phyloP scores from a whole-genome alignment of 2,329 filamentous ascomycete species.

The Stachybotrys elegans region DNA sequence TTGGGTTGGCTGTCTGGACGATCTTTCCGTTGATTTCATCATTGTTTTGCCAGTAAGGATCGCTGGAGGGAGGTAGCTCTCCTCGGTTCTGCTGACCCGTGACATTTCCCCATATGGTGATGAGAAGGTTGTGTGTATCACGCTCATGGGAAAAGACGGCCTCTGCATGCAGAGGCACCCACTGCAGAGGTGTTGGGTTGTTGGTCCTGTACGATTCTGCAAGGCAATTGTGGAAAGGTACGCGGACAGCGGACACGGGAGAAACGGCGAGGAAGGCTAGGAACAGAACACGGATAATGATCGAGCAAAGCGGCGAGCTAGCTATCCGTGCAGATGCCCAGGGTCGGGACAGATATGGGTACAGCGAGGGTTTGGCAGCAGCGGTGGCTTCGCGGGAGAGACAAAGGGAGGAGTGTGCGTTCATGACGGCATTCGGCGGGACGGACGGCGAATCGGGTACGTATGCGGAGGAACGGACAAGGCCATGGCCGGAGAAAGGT shows the following conservation, averaged over 20 bases:
- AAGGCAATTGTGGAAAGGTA: slow-evolving; percentile 85
- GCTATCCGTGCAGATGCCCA: slow-evolving; percentile 11
- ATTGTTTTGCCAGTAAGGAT: slow-evolving; percentile 57
- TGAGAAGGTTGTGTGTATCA: slow-evolving; percentile 59
- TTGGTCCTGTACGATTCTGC: slow-evolving; percentile 51
- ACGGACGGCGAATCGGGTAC: no score
- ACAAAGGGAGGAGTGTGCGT: no score
- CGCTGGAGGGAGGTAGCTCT: slow-evolving; percentile 54
- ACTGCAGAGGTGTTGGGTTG: slow-evolving; percentile 65
- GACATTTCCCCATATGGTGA: slow-evolving; percentile 89
- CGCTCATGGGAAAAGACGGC: slow-evolving; percentile 64
- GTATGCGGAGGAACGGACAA: no score
- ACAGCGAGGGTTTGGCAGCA: slow-evolving; percentile 7
- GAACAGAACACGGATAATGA: slow-evolving; percentile 30
- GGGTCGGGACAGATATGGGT: no score
- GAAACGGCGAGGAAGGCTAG: slow-evolving; percentile 30
- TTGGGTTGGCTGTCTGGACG: slow-evolving; percentile 49
- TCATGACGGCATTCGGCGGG: no score
- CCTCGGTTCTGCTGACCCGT: slow-evolving; percentile 60
- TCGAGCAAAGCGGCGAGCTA: slow-evolving; percentile 7
- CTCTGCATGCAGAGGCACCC: slow-evolving; percentile 68
- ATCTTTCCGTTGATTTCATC: slow-evolving; percentile 72
- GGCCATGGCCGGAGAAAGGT: no score
- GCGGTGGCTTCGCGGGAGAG: not conserved
- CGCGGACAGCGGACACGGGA: slow-evolving; percentile 56